Evolutionary conservation across 2,329 filamentous ascomycete genomes (phyloP), one percentile per base, ranked within the genome.

Genomic region (Talaromyces sp.): DNA sequence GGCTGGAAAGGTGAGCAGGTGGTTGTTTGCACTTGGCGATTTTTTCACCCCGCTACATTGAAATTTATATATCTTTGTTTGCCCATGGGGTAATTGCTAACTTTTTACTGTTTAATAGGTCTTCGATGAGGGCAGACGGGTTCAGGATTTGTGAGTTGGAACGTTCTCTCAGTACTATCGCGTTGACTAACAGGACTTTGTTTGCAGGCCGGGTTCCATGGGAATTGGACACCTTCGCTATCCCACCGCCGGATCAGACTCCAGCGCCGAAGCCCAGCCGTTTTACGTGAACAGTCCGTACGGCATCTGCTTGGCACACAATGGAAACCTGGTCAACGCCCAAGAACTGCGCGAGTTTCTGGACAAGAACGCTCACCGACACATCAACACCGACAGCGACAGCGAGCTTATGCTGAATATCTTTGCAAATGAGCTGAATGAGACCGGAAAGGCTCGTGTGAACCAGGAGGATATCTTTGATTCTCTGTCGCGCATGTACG

Each of bases 241-340:
- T 76, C 93, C 93, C 11, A 97, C 93, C 8, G 90, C 90, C 13
- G 93, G 93, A 61, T 95, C 88, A 73, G 90, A 88, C 67, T 86
- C 86, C 62, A 93, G 91, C 70, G 88, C 91, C 8, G 92, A 96
- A 77, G 91, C 91, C 11, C 92, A 96, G 76, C 93, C 93, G 0
- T 96, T 97, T 76, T 96, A 95, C 72, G 91, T 95, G 69, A 96
- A 96, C 79, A 85, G 84, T 62, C 91, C 91, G 1, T 95, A 92
- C 72, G 92, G 92, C 55, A 89, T 96, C 68, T 90, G 84, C 70
- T 84, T 95, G 72, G 85, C 88, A 25, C 88, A 95, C 77, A 96
- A 96, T 71, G 92, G 93, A 63, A 96, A 96, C 77, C 81, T 96
- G 54, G 90, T 96, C 80, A 92, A 96, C 71, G 85, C 88, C 5